Evolutionary conservation across 2,329 filamentous ascomycete species (phyloP), one percentile per base, ranked within the genome.

Genomic region (Stachybotrys chlorohalonatus): DNA sequence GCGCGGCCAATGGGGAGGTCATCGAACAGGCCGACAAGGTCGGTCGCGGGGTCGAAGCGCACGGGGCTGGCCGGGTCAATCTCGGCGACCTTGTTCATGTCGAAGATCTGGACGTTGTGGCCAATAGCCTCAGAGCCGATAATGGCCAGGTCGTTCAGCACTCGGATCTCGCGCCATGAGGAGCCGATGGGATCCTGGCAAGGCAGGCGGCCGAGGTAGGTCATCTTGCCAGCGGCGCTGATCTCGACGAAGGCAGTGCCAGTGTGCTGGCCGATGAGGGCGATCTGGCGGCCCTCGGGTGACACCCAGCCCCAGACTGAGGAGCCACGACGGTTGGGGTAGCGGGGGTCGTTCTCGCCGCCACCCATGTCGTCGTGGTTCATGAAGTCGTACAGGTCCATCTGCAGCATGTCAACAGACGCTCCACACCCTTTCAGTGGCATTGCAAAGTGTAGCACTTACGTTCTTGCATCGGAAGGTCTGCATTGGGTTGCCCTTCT

Each of bases 61-160:
- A 47, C 46, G 17, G 46, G 46, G 46, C 77, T 11, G 15, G 15
- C 46, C 7, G 46, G 46, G 64, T 76, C 69, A 55, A 81, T 63
- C 45, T 68, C 67, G 53, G 79, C 69, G n/a, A 82, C 70, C 70
- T 79, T 83, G 61, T 72, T 76, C 78, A 84, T 76, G 66, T 85
- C 82, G 62, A 85, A 85, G 66, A 85, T 75, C 66, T 85, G 82
- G 50, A 85, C 75, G 39, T 79, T 78, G 65, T 85, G 82, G 60
- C 72, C 65, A 48, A 63, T 60, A 39, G 77, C 75, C 58, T 74
- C 71, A 60, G 66, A 66, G 42, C 71, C 70, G 54, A 74, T 69
- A 54, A 73, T 65, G 54, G 68, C 66, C 56, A 68, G 66, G 64
- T 66, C 66, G 54, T 66, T 66, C 55, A 69, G 67, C 31, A 68